Conservation (phyloP, 345 rosid genomes). For the Rhizophora apiculata region DNA sequence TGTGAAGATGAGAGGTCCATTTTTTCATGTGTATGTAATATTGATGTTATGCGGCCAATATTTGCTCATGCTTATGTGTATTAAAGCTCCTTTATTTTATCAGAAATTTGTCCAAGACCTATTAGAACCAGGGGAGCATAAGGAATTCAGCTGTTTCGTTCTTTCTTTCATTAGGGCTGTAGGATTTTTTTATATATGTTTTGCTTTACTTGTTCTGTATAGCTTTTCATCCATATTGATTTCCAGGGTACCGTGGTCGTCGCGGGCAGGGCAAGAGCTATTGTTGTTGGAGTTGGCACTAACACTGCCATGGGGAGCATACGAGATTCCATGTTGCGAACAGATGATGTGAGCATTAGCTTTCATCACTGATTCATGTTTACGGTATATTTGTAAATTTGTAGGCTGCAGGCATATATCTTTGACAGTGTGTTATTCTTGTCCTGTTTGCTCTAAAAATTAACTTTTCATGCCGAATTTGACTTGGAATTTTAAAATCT, state of each 20-base stretch:
- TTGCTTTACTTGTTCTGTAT: neutral
- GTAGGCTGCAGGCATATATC: neutral
- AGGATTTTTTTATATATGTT: neutral
- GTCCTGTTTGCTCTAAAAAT: no score
- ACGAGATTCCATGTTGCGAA: conserved; percentile 90
- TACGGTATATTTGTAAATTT: neutral
- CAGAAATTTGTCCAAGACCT: no score
- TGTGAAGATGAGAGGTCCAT: no score
- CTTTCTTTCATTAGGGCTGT: neutral
- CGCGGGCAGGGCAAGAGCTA: conserved; percentile 91
- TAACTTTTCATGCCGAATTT: no score
- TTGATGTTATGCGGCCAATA: no score
- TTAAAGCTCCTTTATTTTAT: no score
- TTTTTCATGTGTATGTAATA: neutral
- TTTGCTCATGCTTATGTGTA: no score
- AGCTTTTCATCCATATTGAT: conserved; percentile 22
- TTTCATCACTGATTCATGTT: neutral
- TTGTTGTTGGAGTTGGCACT: conserved; percentile 90
- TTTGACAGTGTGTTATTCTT: neutral
- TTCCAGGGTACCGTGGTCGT: conserved; percentile 96
- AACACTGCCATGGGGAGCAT: conserved; percentile 99
- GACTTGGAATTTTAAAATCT: no score
- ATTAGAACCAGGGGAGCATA: no score
- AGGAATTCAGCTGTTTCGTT: neutral
- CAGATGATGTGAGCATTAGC: conserved; percentile 68